Conservation (phyloP, 805 yeast species). For the Wickerhamiella domercqiae region DNA sequence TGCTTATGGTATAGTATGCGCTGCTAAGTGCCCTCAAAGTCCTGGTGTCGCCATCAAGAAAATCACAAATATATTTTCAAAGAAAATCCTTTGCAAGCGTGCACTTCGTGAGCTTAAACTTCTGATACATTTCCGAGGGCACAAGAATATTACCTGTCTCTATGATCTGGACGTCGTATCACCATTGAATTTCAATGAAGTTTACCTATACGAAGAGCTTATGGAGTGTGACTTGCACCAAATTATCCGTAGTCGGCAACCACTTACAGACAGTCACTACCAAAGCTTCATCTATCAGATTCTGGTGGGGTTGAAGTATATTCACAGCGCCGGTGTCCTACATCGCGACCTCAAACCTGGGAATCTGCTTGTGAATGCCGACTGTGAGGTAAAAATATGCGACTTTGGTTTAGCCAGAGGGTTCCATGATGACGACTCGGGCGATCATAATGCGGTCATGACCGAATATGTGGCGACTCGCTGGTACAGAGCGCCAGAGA, state of each 20-base stretch:
- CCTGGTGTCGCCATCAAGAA: slow-evolving; percentile 90
- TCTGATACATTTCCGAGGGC: slow-evolving; percentile 86
- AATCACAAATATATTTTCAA: slow-evolving; percentile 84
- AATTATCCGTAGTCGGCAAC: slow-evolving; percentile 73
- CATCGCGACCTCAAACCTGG: slow-evolving; percentile 95
- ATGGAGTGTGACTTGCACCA: slow-evolving; percentile 99
- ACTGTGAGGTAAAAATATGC: slow-evolving; percentile 90
- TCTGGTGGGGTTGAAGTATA: slow-evolving; percentile 74
- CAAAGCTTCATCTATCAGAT: slow-evolving; percentile 88
- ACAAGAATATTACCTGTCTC: slow-evolving; percentile 86
- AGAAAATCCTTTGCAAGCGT: slow-evolving; percentile 79
- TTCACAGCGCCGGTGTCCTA: slow-evolving; percentile 82
- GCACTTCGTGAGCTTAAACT: slow-evolving; percentile 84
- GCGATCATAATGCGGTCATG: slow-evolving; percentile 69
- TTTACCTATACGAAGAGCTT: slow-evolving; percentile 85
- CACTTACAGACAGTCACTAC: slow-evolving; percentile 86
- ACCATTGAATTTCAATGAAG: slow-evolving; percentile 72
- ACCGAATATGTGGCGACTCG: slow-evolving; percentile 97
- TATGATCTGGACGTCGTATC: slow-evolving; percentile 85
- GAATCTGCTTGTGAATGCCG: slow-evolving; percentile 81
- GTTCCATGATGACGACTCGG: slow-evolving; percentile 34
- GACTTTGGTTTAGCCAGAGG: slow-evolving; percentile 86
- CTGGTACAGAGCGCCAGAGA: slow-evolving; percentile 98
- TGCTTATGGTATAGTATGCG: slow-evolving; percentile 93
- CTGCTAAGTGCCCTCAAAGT: slow-evolving; percentile 55